phyloP scores from a whole-genome alignment of 202 grass and related monocot species.

The Hordeum pubiflorum region DNA sequence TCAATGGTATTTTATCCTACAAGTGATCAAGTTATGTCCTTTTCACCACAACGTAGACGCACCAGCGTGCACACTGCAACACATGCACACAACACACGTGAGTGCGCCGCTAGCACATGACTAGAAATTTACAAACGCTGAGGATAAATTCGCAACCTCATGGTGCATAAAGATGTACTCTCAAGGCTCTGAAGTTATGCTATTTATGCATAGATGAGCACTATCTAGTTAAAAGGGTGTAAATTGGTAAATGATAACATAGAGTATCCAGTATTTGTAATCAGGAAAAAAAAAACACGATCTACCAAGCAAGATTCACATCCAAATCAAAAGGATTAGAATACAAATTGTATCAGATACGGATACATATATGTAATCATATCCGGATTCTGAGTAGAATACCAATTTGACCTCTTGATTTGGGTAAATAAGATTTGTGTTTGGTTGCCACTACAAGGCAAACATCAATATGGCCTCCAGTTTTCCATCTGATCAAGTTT shows the following conservation, averaged over 20 bases:
- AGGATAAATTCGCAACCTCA: not conserved
- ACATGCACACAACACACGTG: not conserved
- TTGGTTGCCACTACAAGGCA: not conserved
- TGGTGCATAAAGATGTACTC: not conserved
- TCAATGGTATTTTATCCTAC: not conserved
- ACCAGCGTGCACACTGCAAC: not conserved
- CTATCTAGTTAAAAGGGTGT: not conserved
- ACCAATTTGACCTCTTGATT: not conserved
- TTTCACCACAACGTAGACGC: not conserved
- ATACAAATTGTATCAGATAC: not conserved
- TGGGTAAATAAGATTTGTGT: not conserved
- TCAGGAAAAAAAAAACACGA: not conserved
- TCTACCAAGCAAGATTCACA: not conserved
- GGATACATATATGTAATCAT: not conserved
- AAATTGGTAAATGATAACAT: not conserved
- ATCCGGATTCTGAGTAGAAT: not conserved
- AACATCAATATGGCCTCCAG: not conserved
- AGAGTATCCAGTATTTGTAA: not conserved
- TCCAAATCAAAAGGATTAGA: not conserved
- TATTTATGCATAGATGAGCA: conserved; percentile 1
- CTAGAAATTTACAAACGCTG: not conserved
- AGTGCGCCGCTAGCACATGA: not conserved
- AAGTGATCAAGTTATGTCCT: not conserved
- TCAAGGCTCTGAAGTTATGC: not conserved
- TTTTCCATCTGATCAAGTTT: not conserved